These are phyloP conservation scores for Plasmodium knowlesi DNA, from an alignment of 169 alveolate genomes.

Conservation along the genomic window DNA sequence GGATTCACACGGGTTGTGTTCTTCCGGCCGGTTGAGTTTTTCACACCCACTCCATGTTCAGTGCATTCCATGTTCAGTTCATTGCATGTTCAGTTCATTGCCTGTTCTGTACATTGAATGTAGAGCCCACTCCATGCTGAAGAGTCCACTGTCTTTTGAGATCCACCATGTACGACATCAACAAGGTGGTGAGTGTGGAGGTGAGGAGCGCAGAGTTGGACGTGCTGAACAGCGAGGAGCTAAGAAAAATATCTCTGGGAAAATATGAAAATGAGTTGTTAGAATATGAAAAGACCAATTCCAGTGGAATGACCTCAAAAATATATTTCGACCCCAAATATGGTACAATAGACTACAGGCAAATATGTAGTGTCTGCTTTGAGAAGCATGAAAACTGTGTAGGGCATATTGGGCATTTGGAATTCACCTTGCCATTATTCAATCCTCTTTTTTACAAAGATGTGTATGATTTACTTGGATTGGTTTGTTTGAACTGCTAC, in stretches of 20 bases:
- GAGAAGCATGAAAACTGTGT: constrained; percentile 93
- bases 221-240: constrained; percentile 47
- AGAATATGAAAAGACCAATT: constrained; percentile 13
- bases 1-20: not conserved
- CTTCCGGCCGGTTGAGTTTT: not conserved
- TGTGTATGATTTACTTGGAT: constrained; percentile 90
- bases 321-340: constrained; percentile 94
- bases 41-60: not conserved
- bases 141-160: not conserved
- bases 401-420: constrained; percentile 97
- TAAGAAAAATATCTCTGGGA: constrained; percentile 38
- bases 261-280: constrained; percentile 9
- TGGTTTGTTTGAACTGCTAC: constrained; percentile 87
- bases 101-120: no score
- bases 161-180: constrained; percentile 52
- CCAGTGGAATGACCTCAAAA: constrained; percentile 73
- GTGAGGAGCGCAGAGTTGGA: constrained; percentile 44
- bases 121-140: no score
- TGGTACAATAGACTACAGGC: constrained; percentile 94
- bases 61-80: not conserved
- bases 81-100: no score
- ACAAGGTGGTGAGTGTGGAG: constrained; percentile 17
- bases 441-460: constrained; percentile 94
- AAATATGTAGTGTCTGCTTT: constrained; percentile 90
- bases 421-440: constrained; percentile 92